These are phyloP conservation scores for Cercospora sp. DNA, from an alignment of 2,329 filamentous ascomycete genomes.

Conservation along the genomic window DNA sequence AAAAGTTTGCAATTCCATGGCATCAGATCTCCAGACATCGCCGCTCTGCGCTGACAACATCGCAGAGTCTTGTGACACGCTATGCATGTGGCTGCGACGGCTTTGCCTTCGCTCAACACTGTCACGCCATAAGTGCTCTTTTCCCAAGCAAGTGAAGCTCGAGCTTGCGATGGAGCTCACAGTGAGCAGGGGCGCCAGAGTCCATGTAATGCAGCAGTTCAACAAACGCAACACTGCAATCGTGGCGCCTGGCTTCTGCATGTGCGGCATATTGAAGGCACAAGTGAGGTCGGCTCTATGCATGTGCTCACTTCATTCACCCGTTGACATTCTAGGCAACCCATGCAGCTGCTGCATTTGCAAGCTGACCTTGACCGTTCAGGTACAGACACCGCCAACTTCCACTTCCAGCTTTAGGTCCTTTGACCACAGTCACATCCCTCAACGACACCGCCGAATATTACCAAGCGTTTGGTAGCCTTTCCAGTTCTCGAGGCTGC, in stretches of 20 bases:
- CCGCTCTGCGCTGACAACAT: background rate
- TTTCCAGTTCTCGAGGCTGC: background rate
- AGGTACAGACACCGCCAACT: background rate
- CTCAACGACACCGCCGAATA: background rate
- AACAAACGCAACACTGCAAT: background rate
- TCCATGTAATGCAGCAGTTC: background rate
- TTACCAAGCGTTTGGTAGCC: background rate
- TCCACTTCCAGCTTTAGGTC: background rate
- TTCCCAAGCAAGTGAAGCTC: background rate
- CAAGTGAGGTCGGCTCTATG: background rate
- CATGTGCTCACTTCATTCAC: slow-evolving; percentile 11
- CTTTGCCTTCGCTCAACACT: background rate
- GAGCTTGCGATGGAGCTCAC: background rate
- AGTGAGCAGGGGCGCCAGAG: background rate
- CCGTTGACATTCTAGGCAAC: background rate
- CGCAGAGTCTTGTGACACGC: background rate
- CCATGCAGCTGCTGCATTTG: background rate
- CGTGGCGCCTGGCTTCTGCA: background rate
- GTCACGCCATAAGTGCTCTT: background rate
- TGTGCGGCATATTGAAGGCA: background rate
- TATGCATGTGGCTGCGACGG: background rate
- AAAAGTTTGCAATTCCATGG: background rate
- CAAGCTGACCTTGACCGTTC: background rate
- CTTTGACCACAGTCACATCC: background rate
- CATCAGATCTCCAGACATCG: background rate